Percentiles rank a stretch among this genome's conserved stretches.
These are phyloP conservation scores for Scheffersomyces cryptocercus DNA, from an alignment of 1,139 yeast genomes.

Conservation along the genomic window DNA sequence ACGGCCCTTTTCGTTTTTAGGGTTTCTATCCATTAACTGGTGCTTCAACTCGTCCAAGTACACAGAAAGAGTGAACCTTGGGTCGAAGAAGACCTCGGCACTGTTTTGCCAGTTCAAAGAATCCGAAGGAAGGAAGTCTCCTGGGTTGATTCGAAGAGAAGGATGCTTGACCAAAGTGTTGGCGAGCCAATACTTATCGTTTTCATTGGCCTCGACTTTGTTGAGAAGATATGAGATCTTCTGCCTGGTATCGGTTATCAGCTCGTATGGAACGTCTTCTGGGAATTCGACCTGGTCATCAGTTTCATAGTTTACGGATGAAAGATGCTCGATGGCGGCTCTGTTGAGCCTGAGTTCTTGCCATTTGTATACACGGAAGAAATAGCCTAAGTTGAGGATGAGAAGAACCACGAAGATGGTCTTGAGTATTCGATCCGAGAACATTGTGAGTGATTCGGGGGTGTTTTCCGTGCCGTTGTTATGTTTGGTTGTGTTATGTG, in stretches of 20 bases:
- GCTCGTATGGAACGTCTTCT: conserved; percentile 15
- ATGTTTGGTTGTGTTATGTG: no score
- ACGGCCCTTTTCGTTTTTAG: conserved; percentile 13
- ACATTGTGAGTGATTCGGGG: conserved; percentile 10
- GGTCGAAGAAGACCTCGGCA: conserved; percentile 23
- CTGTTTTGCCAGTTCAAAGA: conserved; percentile 13
- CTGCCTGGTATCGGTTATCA: conserved; percentile 18
- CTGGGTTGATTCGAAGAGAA: conserved; percentile 18
- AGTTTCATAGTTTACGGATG: conserved; percentile 18
- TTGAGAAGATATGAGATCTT: conserved; percentile 25
- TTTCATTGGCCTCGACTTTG: conserved; percentile 20
- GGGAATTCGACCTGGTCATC: conserved; percentile 24
- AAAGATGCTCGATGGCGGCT: conserved; percentile 21
- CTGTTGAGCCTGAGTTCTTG: conserved; percentile 20
- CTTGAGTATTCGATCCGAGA: conserved; percentile 13
- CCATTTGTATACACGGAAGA: conserved; percentile 19
- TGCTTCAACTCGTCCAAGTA: conserved; percentile 22
- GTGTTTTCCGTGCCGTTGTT: no score
- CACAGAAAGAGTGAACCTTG: conserved; percentile 25
- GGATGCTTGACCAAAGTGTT: conserved; percentile 25
- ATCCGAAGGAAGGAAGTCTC: conserved; percentile 17
- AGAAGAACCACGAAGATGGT: conserved; percentile 21
- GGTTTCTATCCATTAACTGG: conserved; percentile 17
- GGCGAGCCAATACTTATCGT: conserved; percentile 28
- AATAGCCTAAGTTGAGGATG: conserved; percentile 23